Percentiles rank a stretch among this genome's conserved stretches.
These are phyloP conservation scores for Xerocomus tenax DNA, from an alignment of 1,284 basidiomycete genomes.

Conservation along the genomic window DNA sequence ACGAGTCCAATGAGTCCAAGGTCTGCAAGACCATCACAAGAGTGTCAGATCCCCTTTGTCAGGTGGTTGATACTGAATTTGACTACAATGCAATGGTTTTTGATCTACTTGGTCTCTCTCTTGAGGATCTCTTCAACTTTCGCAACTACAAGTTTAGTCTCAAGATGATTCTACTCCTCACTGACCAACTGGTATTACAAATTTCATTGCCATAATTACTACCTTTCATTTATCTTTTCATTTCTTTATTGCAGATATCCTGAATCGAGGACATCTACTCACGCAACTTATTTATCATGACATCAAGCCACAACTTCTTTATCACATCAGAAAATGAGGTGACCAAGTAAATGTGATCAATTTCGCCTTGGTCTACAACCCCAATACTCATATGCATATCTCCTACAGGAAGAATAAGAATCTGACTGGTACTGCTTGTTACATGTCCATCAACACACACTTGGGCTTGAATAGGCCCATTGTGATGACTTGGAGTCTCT, in stretches of 20 bases:
- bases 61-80: constrained; percentile 96
- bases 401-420: constrained; percentile 99
- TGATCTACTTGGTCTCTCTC: constrained; percentile 92
- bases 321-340: constrained; percentile 99
- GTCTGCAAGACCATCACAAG: constrained; percentile 96
- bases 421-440: constrained; percentile 94
- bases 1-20: constrained; percentile 96
- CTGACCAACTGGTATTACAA: constrained; percentile 82
- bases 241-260: constrained; percentile 64
- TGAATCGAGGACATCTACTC: constrained; percentile 99
- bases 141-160: constrained; percentile 97
- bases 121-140: constrained; percentile 99
- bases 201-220: background rate
- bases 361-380: constrained; percentile 97
- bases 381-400: constrained; percentile 98
- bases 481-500: constrained; percentile 94
- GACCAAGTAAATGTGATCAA: constrained; percentile 99
- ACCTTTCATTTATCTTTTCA: background rate
- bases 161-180: constrained; percentile 94
- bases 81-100: constrained; percentile 99
- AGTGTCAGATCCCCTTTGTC: constrained; percentile 96
- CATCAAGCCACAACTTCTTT: constrained; percentile 99
- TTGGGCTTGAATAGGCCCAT: constrained; percentile 91
- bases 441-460: constrained; percentile 99
- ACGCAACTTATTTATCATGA: constrained; percentile 98